phyloP scores from a whole-genome alignment of 163 green algal genomes.

The Prototheca stagnorum region DNA sequence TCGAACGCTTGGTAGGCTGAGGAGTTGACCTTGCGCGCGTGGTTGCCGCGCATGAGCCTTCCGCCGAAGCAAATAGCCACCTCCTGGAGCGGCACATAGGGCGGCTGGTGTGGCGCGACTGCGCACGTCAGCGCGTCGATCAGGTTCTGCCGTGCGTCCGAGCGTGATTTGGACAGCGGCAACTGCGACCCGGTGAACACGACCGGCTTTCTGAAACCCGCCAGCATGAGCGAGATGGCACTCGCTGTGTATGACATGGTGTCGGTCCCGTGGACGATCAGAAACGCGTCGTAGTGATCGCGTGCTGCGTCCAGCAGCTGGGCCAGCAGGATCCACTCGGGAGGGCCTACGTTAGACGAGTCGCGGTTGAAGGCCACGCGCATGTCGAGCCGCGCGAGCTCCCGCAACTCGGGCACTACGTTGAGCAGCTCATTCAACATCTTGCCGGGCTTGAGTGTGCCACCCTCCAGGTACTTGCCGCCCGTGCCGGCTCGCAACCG shows the following conservation, averaged over 20 bases:
- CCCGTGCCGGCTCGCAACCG: conserved; percentile 25
- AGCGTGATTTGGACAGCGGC: conserved; percentile 62
- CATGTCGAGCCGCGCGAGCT: conserved; percentile 61
- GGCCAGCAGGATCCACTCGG: conserved; percentile 27
- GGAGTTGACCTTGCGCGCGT: conserved; percentile 46
- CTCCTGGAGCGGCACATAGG: conserved; percentile 42
- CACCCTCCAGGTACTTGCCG: conserved; percentile 17
- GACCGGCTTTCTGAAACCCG: conserved; percentile 50
- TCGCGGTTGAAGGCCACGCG: conserved; percentile 76
- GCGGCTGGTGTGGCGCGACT: conserved; percentile 42
- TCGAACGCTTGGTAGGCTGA: conserved; percentile 64
- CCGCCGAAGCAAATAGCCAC: conserved; percentile 77
- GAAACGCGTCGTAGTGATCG: conserved; percentile 61
- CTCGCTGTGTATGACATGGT: conserved; percentile 76
- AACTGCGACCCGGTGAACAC: conserved; percentile 70
- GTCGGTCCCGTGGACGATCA: conserved; percentile 70
- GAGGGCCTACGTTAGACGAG: conserved; percentile 42
- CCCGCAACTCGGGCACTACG: conserved; percentile 59
- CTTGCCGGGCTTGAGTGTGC: not conserved
- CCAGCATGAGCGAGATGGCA: conserved; percentile 73
- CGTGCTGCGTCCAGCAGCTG: conserved; percentile 35
- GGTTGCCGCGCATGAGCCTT: conserved; percentile 73
- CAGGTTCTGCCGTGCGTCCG: conserved; percentile 79
- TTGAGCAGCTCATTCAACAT: conserved; percentile 42
- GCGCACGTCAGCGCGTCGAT: conserved; percentile 70